A percentile compares a stretch with the other conserved stretches of the same genome.
phyloP scores from a whole-genome alignment of 192 early-diverging fungal genomes.

The Backusella sp. region DNA sequence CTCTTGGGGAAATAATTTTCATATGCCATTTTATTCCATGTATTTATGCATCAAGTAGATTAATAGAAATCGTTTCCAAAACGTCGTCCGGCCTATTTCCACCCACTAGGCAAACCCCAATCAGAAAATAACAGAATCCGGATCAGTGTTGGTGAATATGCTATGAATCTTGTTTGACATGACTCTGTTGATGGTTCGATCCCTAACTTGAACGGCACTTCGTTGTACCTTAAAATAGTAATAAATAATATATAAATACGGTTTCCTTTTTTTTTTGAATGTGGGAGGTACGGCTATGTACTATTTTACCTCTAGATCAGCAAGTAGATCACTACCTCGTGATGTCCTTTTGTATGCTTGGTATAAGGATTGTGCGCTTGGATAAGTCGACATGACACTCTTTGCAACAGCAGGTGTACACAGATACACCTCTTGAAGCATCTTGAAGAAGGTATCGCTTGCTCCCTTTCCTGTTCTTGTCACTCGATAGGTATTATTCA shows the following conservation, averaged over 20 bases:
- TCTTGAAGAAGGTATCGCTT: conserved; percentile 38
- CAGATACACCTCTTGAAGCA: conserved; percentile 46
- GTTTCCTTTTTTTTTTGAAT: neutral
- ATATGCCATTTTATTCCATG: no score
- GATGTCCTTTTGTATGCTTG: conserved; percentile 29
- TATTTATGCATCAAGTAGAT: no score
- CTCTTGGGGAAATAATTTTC: no score
- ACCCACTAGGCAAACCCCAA: neutral
- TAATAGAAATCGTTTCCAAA: no score
- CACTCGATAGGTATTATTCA: conserved; percentile 24
- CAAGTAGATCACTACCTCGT: conserved; percentile 33
- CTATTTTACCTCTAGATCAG: conserved; percentile 36
- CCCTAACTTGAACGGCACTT: conserved; percentile 17
- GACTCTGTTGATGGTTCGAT: conserved; percentile 28
- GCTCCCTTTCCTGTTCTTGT: conserved; percentile 30
- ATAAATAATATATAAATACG: neutral
- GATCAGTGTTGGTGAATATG: conserved; percentile 44
- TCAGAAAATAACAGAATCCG: conserved; percentile 20
- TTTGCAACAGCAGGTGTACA: conserved; percentile 38
- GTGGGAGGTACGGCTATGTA: no score
- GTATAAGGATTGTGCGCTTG: conserved; percentile 36
- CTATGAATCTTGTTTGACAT: conserved; percentile 45
- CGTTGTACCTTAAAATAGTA: conserved; percentile 12
- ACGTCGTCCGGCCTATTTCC: no score
- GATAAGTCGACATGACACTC: conserved; percentile 36